Evolutionary conservation across 2,329 filamentous ascomycete species (phyloP).

Genomic region (Diaporthe sp.): DNA sequence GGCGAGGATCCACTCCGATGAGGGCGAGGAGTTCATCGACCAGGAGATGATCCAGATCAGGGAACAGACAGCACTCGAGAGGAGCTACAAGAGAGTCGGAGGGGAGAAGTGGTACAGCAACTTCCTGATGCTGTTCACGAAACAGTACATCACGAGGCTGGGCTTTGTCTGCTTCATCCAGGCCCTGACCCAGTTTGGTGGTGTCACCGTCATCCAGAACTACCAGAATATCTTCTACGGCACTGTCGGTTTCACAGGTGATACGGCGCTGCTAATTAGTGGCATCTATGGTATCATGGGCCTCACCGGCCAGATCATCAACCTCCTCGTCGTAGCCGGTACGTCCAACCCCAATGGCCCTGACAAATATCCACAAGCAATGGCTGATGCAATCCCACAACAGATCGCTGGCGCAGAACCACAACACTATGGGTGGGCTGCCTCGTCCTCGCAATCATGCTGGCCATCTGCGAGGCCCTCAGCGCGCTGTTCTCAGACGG

Average conservation of each 20-base stretch:
- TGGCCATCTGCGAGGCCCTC: constrained; percentile 44
- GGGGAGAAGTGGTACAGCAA: constrained; percentile 29
- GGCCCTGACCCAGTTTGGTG: constrained; percentile 50
- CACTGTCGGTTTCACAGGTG: constrained; percentile 62
- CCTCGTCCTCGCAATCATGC: constrained; percentile 40
- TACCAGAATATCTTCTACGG: constrained; percentile 53
- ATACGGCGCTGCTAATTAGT: constrained; percentile 61
- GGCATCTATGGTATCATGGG: constrained; percentile 57
- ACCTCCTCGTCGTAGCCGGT: constrained; percentile 45
- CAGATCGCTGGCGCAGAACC: constrained; percentile 24
- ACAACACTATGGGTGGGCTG: constrained; percentile 41
- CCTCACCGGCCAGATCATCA: constrained; percentile 48
- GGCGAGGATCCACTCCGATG: constrained; percentile 44
- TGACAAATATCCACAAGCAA: background rate
- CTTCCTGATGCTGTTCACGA: constrained; percentile 45
- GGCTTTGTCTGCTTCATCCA: constrained; percentile 48
- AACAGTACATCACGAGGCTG: constrained; percentile 47
- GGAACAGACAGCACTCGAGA: constrained; percentile 46
- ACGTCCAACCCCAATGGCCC: no score
- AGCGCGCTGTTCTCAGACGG: constrained; percentile 42
- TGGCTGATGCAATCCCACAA: background rate
- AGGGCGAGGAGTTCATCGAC: constrained; percentile 43
- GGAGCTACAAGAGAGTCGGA: constrained; percentile 39
- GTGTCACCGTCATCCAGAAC: constrained; percentile 50
- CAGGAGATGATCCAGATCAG: constrained; percentile 45